Evolutionary conservation across 176 grass and related monocot species (phyloP), one percentile per base, ranked within the genome.

Genomic region (Calamus simplicifolius): DNA sequence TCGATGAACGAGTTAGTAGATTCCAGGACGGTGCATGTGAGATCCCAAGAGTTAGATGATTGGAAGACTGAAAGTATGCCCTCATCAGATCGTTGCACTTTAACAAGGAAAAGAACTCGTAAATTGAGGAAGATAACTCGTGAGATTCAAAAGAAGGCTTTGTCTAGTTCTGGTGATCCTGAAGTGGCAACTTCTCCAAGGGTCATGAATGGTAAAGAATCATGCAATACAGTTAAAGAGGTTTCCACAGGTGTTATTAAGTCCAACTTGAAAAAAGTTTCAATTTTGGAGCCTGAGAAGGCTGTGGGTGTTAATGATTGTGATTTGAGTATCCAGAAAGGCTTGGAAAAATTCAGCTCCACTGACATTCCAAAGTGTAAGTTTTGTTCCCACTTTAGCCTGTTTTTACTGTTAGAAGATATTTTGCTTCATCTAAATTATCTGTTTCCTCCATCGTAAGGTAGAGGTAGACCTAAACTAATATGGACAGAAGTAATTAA

Each of bases 321-420:
- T 62, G 18, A 30, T 66, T 52, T 59, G 67, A 79, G 55, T 53
- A 62, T 82, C 3, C 67, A 72, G 23, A 67, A 89, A 17, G 71
- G 63, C 21, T 59, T 70, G 60, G 73, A 81, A 61, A 28, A 31
- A 8, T 16, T 58, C 19, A 17, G 61, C 57, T 76, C 81, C 55
- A 69, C 48, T 61, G 72, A 82, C 19, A 58, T 69, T 69, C 66
- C 84, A 74, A 91, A 90, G 31, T 76, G 92, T 88, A 82, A 78
- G 78, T 56, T 51, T 60, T 49, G 63, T 51, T 62, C 10, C 35
- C 12, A 8, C 12, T 43, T 43, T 12, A 38, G 7, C 3, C 2
- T 43, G 35, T 43, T 43, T 2, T 43, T 43, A 43, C 35, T 43
- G 35, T 43, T 43, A 7, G 8, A 43, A 43, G 35, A 12, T 10